phyloP scores from a whole-genome alignment of 305 asterid genomes.

The Fraxinus xanthoxyloides region DNA sequence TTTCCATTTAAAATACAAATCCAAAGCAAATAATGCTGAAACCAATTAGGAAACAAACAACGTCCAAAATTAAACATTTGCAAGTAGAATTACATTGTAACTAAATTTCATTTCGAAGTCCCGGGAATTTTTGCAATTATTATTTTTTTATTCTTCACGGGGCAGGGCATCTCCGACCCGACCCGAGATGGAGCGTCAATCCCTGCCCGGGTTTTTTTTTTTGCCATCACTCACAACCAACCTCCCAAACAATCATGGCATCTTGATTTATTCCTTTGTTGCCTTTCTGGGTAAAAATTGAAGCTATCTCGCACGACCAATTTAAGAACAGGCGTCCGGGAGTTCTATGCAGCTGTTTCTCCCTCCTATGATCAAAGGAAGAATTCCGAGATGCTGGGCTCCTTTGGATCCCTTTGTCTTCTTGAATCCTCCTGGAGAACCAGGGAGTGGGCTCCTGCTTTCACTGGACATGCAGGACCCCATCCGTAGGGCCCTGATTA shows the following conservation, averaged over 20 bases:
- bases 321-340: slow-evolving; percentile 77
- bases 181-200: no score
- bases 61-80: no score
- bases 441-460: slow-evolving; percentile 63
- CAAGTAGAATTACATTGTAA: no score
- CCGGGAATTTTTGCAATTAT: no score
- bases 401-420: slow-evolving; percentile 46
- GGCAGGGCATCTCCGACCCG: no score
- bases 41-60: no score
- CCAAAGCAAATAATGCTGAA: no score
- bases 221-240: no score
- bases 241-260: neutral
- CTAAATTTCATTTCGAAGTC: no score
- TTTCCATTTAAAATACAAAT: no score
- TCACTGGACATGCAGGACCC: slow-evolving; percentile 73
- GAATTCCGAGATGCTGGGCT: slow-evolving; percentile 52
- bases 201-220: no score
- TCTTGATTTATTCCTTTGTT: neutral
- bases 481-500: slow-evolving; percentile 78
- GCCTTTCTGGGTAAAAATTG: neutral
- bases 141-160: no score
- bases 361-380: slow-evolving; percentile 53
- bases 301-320: slow-evolving; percentile 69
- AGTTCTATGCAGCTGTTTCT: slow-evolving; percentile 61
- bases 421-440: slow-evolving; percentile 42